These are phyloP conservation scores for Aspergillus eucalypticola DNA, from an alignment of 2,329 filamentous ascomycete genomes.

Conservation along the genomic window DNA sequence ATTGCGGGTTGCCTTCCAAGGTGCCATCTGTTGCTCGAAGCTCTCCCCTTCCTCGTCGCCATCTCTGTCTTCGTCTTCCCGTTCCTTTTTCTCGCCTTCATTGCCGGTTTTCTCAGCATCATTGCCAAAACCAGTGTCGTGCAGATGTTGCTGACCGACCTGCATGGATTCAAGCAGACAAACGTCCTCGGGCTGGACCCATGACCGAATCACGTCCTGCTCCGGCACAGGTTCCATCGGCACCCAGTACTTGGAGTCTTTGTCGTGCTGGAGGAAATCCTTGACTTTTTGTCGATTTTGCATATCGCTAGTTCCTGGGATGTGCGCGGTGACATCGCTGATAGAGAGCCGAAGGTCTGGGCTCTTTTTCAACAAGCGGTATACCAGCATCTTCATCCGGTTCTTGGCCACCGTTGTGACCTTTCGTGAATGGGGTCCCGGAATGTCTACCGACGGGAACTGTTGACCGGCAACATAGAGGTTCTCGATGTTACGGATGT, in stretches of 20 bases:
- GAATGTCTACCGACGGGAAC: constrained; percentile 88
- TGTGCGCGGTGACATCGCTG: constrained; percentile 85
- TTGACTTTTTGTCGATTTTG: constrained; percentile 97
- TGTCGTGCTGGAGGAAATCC: constrained; percentile 90
- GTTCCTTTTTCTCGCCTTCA: too few relatives aligned
- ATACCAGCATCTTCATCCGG: constrained; percentile 92
- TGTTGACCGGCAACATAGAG: constrained; percentile 89
- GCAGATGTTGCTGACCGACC: constrained; percentile 84
- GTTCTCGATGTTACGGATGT: constrained; percentile 85
- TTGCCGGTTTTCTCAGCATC: constrained; percentile 61
- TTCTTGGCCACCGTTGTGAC: constrained; percentile 98
- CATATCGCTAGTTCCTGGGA: constrained; percentile 88
- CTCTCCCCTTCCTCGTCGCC: constrained; percentile 71
- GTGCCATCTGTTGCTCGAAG: constrained; percentile 84
- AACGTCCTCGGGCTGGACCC: constrained; percentile 95
- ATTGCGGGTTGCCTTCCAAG: constrained; percentile 95
- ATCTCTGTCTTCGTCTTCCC: constrained; percentile 53
- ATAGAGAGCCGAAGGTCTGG: constrained; percentile 69
- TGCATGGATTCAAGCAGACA: constrained; percentile 96
- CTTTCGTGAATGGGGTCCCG: constrained; percentile 88
- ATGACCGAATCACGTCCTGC: constrained; percentile 74
- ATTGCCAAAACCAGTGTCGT: constrained; percentile 82
- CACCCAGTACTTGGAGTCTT: constrained; percentile 84
- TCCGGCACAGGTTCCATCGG: constrained; percentile 77
- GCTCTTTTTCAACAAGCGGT: constrained; percentile 80